Base-by-base conservation (phyloP, 1,139 yeast species). In the Nadsonia starkeyi-henricii region DNA sequence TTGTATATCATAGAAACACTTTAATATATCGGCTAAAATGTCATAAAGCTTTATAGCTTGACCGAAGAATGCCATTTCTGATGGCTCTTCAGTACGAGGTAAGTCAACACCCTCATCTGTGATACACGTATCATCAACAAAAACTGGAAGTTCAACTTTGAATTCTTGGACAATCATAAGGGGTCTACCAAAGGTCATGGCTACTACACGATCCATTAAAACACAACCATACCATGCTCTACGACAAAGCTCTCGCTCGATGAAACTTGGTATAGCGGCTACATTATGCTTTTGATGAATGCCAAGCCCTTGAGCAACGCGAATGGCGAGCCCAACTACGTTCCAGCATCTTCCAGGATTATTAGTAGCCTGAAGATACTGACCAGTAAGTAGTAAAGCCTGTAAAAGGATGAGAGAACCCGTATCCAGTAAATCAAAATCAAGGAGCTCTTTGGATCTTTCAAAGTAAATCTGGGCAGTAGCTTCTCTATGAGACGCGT, bases 231-330 rank as follows among this genome's bases (percentile, higher is more conserved):
- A 53, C 58, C 58, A 55, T 21, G 53, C 41, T 18, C 58, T 45
- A n/a, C 58, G 50, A 23, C 57, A 52, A 42, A 54, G 8, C 30
- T 55, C 52, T 49, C 52, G 53, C 23, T 55, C 58, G 36, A 55
- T 48, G 13, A 39, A 17, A 43, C 50, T 51, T 7, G 47, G 45
- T 3, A 55, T 48, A 2, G 42, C 30, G 15, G 46, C 20, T 7
- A 51, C 46, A 17, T 53, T 53, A 17, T 20, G 20, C 20, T 55
- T 55, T 15, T 53, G 48, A 42, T 57, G 55, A 15, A 57, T 50
- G 2, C 60, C 60, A 48, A 54, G 51, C 17, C 54, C 53, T 43
- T 57, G 60, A 2, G 57, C 60, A 8, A 57, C 54, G 21, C 59
- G 43, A 20, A 54, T 51, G 5, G 58, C 51, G n/a, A 56, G 45